Conservation (phyloP, 2,329 filamentous ascomycete species). For the Paraphaeosphaeria minitans region DNA sequence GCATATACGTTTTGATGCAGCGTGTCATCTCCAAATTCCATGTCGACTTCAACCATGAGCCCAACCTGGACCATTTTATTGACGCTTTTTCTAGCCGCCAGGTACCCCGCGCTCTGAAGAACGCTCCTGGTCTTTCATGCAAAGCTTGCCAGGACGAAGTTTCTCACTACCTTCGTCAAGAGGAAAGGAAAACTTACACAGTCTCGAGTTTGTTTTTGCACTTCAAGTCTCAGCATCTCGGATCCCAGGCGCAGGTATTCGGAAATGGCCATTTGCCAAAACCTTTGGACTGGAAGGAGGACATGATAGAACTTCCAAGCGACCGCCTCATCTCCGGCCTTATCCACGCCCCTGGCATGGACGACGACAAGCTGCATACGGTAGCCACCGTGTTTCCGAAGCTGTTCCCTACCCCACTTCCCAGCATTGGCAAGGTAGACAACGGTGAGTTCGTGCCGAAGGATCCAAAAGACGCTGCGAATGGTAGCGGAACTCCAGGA, state of each 20-base stretch:
- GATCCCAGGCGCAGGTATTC: slow-evolving; percentile 25
- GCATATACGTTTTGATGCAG: slow-evolving; percentile 67
- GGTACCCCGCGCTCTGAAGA: slow-evolving; percentile 50
- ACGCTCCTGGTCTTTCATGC: slow-evolving; percentile 52
- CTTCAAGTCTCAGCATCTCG: slow-evolving; percentile 62
- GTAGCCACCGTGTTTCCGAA: slow-evolving; percentile 58
- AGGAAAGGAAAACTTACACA: slow-evolving; percentile 49
- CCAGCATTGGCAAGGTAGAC: slow-evolving; percentile 48
- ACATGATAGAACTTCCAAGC: slow-evolving; percentile 67
- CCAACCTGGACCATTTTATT: slow-evolving; percentile 62
- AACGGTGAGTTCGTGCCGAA: slow-evolving; percentile 37
- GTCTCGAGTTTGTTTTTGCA: slow-evolving; percentile 64
- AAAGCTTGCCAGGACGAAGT: slow-evolving; percentile 46
- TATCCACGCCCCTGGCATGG: slow-evolving; percentile 60
- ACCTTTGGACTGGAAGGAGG: slow-evolving; percentile 60
- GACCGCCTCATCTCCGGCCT: slow-evolving; percentile 55
- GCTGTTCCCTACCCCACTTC: slow-evolving; percentile 50
- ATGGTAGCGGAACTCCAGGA: slow-evolving; percentile 23
- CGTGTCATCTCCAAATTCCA: slow-evolving; percentile 65
- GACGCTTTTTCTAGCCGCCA: slow-evolving; percentile 51
- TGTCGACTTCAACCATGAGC: slow-evolving; percentile 61
- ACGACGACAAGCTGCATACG: slow-evolving; percentile 59
- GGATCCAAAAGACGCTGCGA: slow-evolving; percentile 33
- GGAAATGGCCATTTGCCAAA: slow-evolving; percentile 28
- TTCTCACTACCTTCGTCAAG: slow-evolving; percentile 36